These are phyloP conservation scores for Dalechampia spathulata DNA, from an alignment of 441 rosid species.

Conservation along the genomic window DNA sequence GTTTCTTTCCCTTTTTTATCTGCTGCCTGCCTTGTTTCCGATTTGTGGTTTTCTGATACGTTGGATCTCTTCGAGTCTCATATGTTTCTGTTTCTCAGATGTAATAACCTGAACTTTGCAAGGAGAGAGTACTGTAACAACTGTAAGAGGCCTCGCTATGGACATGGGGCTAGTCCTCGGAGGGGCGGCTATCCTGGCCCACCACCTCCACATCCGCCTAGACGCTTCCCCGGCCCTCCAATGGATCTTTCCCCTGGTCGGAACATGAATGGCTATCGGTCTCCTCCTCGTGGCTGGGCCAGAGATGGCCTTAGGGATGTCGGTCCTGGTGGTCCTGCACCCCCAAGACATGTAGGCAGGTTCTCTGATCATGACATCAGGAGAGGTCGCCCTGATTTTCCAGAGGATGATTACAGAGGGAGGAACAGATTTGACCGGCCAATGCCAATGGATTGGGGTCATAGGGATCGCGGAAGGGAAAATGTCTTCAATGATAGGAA, in stretches of 20 bases:
- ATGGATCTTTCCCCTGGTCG: conserved; percentile 56
- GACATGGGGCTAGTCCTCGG: conserved; percentile 55
- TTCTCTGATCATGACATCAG: conserved; percentile 44
- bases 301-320: conserved; percentile 56
- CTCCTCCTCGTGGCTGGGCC: conserved; percentile 66
- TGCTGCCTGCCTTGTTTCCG: not conserved
- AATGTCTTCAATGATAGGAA: conserved; percentile 47
- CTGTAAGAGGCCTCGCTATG: conserved; percentile 61
- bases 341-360: conserved; percentile 56
- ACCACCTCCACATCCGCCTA: conserved; percentile 36
- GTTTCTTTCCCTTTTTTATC: conserved; percentile 14
- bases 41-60: not conserved
- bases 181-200: conserved; percentile 48
- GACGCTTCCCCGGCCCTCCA: conserved; percentile 61
- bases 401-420: conserved; percentile 48
- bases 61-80: not conserved
- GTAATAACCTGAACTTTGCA: conserved; percentile 79
- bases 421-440: conserved; percentile 59
- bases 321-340: conserved; percentile 40
- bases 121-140: conserved; percentile 69
- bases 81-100: conserved; percentile 35
- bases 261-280: conserved; percentile 51
- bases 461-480: conserved; percentile 51
- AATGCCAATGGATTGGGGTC: conserved; percentile 46
- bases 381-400: conserved; percentile 44